Percentiles rank a stretch among this genome's conserved stretches.
These are phyloP conservation scores for Pezicula carpinea DNA, from an alignment of 2,329 filamentous ascomycete genomes.

Conservation along the genomic window DNA sequence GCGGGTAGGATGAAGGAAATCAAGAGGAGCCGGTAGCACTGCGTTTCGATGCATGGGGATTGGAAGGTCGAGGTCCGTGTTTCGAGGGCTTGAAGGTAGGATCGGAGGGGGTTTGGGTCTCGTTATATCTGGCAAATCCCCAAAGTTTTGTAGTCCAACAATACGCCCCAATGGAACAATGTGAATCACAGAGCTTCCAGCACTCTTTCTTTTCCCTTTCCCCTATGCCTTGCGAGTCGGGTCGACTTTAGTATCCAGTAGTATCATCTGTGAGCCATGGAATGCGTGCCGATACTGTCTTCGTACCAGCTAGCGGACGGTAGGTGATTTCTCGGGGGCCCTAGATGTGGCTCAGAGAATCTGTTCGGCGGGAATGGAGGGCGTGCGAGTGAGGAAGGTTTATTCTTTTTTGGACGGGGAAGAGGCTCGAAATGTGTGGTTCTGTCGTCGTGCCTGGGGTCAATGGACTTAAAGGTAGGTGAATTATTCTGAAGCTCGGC, in stretches of 20 bases:
- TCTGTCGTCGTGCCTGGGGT: background rate
- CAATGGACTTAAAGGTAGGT: background rate
- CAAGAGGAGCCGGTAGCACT: slow-evolving; percentile 23
- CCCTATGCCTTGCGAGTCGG: slow-evolving; percentile 9
- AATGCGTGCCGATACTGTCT: slow-evolving; percentile 13
- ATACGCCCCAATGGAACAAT: background rate
- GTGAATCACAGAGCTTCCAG: slow-evolving; percentile 14
- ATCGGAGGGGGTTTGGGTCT: slow-evolving; percentile 1
- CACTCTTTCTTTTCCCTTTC: slow-evolving; percentile 7
- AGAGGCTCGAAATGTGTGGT: background rate
- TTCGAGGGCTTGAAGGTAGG: background rate
- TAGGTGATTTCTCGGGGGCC: slow-evolving; percentile 1
- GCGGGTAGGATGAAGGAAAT: slow-evolving; percentile 21
- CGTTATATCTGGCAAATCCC: background rate
- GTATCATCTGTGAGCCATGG: slow-evolving; percentile 22
- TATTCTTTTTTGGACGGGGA: background rate
- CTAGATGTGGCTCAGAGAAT: background rate
- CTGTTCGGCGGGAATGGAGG: background rate
- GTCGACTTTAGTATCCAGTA: slow-evolving; percentile 10
- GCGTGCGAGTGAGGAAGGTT: background rate
- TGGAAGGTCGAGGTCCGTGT: background rate
- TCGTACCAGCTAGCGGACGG: slow-evolving; percentile 13
- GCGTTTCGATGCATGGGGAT: slow-evolving; percentile 30
- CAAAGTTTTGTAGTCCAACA: background rate
- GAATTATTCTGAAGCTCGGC: slow-evolving; percentile 2